A percentile compares a stretch with the other conserved stretches of the same genome.
Evolutionary conservation across 257 asterid genomes (phyloP).

Genomic region (Scutellaria baicalensis): DNA sequence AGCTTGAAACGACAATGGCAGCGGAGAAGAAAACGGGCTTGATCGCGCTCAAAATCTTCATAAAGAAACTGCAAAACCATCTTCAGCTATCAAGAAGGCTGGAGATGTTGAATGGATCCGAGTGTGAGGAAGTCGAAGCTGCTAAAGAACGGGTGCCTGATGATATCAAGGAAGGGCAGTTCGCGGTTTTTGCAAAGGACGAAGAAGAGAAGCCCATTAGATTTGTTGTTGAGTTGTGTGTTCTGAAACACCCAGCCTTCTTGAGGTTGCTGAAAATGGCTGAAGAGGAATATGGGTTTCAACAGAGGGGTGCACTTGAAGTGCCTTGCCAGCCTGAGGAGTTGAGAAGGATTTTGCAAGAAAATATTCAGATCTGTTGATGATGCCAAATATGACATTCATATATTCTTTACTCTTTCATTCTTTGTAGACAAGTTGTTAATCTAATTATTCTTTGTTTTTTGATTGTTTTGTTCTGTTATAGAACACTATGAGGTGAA

Average conservation of each 20-base stretch:
- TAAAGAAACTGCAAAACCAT: constrained; percentile 21
- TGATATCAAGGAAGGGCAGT: constrained; percentile 38
- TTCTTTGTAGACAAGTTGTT: background rate
- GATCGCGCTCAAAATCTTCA: constrained; percentile 7
- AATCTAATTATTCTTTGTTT: background rate
- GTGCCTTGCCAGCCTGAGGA: constrained; percentile 34
- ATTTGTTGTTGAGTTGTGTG: constrained; percentile 26
- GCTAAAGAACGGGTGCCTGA: constrained; percentile 4
- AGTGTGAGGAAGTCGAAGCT: background rate
- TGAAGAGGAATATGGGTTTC: constrained; percentile 33
- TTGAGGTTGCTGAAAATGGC: constrained; percentile 32
- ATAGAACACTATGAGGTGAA: background rate
- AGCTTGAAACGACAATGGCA: background rate
- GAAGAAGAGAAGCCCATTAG: constrained; percentile 23
- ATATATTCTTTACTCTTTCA: background rate
- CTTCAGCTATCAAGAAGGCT: constrained; percentile 16
- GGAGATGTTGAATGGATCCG: background rate
- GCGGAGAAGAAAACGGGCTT: constrained; percentile 7
- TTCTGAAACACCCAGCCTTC: constrained; percentile 25
- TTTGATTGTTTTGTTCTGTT: background rate
- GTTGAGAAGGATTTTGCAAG: constrained; percentile 23
- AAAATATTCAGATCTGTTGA: background rate
- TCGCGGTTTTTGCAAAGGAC: constrained; percentile 23
- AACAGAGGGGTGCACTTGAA: constrained; percentile 22
- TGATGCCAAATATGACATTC: background rate